Percentiles rank a stretch among this genome's conserved stretches.
Evolutionary conservation across 2,329 filamentous ascomycete species (phyloP).

Genomic region (Aspergillus sp.): DNA sequence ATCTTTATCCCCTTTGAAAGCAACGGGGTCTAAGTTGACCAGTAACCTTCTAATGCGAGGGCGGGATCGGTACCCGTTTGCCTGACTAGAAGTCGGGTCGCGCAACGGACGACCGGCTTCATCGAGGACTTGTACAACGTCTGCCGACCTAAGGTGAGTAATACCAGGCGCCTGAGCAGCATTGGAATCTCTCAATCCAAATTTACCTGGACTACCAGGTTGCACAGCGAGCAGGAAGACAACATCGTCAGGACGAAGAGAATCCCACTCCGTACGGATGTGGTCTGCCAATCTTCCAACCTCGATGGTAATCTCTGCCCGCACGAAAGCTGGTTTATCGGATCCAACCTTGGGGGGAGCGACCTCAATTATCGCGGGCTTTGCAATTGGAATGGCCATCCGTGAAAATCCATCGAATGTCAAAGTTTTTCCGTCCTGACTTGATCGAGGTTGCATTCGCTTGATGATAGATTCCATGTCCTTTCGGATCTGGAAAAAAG

Average conservation of each 20-base stretch:
- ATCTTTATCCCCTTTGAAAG: slow-evolving; percentile 76
- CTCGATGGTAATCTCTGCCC: slow-evolving; percentile 82
- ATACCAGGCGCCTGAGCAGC: slow-evolving; percentile 64
- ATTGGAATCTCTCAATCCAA: slow-evolving; percentile 20
- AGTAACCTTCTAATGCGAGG: slow-evolving; percentile 69
- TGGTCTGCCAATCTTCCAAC: slow-evolving; percentile 74
- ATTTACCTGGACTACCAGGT: slow-evolving; percentile 44
- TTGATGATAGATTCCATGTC: slow-evolving; percentile 83
- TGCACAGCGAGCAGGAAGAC: slow-evolving; percentile 83
- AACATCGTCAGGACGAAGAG: slow-evolving; percentile 79
- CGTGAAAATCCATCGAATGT: slow-evolving; percentile 81
- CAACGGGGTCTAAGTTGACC: slow-evolving; percentile 74
- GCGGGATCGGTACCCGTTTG: slow-evolving; percentile 61
- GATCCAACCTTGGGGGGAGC: slow-evolving; percentile 81
- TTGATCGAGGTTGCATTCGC: slow-evolving; percentile 69
- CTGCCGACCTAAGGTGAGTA: slow-evolving; percentile 72
- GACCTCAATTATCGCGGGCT: slow-evolving; percentile 83
- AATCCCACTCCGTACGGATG: slow-evolving; percentile 85
- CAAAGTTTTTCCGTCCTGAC: slow-evolving; percentile 62
- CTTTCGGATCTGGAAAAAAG: slow-evolving; percentile 90
- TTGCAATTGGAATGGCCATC: slow-evolving; percentile 86
- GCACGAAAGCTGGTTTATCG: slow-evolving; percentile 76
- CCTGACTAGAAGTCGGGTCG: slow-evolving; percentile 54
- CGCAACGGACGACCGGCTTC: slow-evolving; percentile 75
- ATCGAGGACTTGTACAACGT: slow-evolving; percentile 82